Conservation (phyloP, 2,329 filamentous ascomycete species). For the Alternaria solani region DNA sequence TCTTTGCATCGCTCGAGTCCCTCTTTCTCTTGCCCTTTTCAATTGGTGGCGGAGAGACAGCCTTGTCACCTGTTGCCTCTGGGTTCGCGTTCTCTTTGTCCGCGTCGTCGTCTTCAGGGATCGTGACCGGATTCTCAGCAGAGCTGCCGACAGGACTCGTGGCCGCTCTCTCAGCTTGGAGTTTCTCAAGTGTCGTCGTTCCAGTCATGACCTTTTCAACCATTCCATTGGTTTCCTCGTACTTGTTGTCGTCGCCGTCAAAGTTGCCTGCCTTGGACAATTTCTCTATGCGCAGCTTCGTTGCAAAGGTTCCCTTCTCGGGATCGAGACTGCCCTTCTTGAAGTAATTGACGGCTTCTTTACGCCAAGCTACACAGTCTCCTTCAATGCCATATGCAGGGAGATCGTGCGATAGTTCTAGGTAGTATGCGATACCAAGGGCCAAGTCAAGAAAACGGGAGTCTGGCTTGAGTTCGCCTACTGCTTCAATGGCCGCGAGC, state of each 20-base stretch:
- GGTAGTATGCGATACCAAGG: conserved; percentile 27
- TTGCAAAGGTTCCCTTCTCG: conserved; percentile 17
- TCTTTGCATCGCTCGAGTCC: background rate
- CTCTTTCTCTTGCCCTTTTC: conserved; percentile 9
- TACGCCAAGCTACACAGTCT: conserved; percentile 20
- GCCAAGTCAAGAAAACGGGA: conserved; percentile 29
- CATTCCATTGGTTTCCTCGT: background rate
- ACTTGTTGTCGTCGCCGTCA: background rate
- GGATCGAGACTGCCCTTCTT: conserved; percentile 25
- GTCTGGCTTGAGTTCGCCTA: conserved; percentile 26
- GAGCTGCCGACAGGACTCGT: background rate
- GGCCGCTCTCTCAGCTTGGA: background rate
- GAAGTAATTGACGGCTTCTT: conserved; percentile 22
- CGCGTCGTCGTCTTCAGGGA: conserved; percentile 6
- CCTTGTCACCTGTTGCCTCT: background rate
- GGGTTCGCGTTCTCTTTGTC: conserved; percentile 13
- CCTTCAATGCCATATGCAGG: conserved; percentile 28
- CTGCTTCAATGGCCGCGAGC: conserved; percentile 21
- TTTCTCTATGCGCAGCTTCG: conserved; percentile 16
- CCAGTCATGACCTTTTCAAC: background rate
- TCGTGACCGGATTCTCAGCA: conserved; percentile 1
- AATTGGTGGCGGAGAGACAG: background rate
- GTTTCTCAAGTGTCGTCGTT: background rate
- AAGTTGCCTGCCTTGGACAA: conserved; percentile 10
- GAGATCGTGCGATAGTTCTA: conserved; percentile 20